Evolutionary conservation across 345 rosid genomes (phyloP), one percentile per base, ranked within the genome.

Genomic region (Cardamine chenopodiifolia): DNA sequence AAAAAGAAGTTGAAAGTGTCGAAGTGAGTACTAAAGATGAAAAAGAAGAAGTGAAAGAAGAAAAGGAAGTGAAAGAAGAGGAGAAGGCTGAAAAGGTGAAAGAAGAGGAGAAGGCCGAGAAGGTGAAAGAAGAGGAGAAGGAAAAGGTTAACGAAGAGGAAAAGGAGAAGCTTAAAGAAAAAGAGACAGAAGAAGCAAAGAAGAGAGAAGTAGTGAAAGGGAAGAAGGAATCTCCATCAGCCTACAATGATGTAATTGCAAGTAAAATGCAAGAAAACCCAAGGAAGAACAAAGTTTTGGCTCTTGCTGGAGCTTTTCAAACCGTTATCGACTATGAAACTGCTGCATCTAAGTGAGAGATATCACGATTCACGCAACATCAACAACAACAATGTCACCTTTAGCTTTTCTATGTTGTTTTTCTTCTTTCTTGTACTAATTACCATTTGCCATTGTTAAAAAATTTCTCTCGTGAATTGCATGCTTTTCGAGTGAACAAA

Each of bases 231-330:
- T 76, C 88, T 9, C 79, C 90, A 59, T 50, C 84, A 19, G 91
- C 91, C 5, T 89, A 87, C 75, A 93, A 93, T 37, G 94, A 89
- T 68, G 96, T 93, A 68, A 93, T 93, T 6, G 86, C 90, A 32
- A 84, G 85, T 73, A 93, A 84, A 82, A 83, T 91, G 15, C 81
- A 86, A 44, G 87, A 83, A 80, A 75, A 78, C 77, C 67, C 75
- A 2, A 91, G 87, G 83, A 91, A 81, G 87, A 93, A 88, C 91
- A 93, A 86, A 66, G 98, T 93, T 61, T 83, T 66, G 57, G 96
- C 97, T 42, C 76, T 93, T 67, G 98, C 85, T 18, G 97, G 98
- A 31, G 98, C 98, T 19, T 93, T 93, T 56, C 88, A 93, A 86
- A 89, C 92, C 17, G 98, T 89, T 77, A 93, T 93, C 19, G 95